Base-by-base conservation (phyloP, 2,329 filamentous ascomycete genomes). In the Zasmidium angulare region DNA sequence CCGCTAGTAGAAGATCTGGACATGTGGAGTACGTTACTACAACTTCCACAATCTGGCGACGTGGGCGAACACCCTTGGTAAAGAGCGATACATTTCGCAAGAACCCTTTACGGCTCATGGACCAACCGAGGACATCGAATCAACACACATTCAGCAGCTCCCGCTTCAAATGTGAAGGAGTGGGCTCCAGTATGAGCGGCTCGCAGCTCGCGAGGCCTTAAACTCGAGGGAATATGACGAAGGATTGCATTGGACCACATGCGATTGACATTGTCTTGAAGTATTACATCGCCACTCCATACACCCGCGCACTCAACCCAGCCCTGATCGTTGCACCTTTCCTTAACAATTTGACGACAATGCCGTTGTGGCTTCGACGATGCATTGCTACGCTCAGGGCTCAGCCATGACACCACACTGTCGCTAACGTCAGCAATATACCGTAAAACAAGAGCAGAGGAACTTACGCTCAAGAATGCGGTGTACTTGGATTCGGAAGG, bases 381-480 rank as follows among this genome's bases (percentile, higher is more conserved):
- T n/a, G n/a, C n/a, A n/a, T n/a, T n/a, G n/a, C n/a, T n/a, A 10
- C 12, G n/a, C n/a, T 43, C n/a, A 43, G 7, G 52, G 52, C 58
- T 60, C 58, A 19, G 53, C 53, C 40, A 43, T 12, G 14, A 60
- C 48, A 23, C 58, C 58, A 47, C 58, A 60, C 36, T 43, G 36
- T 7, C 14, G 29, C 56, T 53, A 40, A 21, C 21, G 47, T 56
- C n/a, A 56, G 55, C 47, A 31, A 17, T 17, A 36, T 31, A 58
- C 56, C 29, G 14, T 7, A 7, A 36, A 36, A 7, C 7, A 43
- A 43, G 36, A 3, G 36, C 9, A 43, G 14, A 14, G 36, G 36
- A 17, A 43, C 36, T 43, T 14, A 43, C 36, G 9, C n/a, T 55
- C 59, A 58, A 49, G 36, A 61, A 63, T 1, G 57, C 57, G 50